Evolutionary conservation across 352 stramenopile genomes (phyloP).

Genomic region (Pythium oligandrum): DNA sequence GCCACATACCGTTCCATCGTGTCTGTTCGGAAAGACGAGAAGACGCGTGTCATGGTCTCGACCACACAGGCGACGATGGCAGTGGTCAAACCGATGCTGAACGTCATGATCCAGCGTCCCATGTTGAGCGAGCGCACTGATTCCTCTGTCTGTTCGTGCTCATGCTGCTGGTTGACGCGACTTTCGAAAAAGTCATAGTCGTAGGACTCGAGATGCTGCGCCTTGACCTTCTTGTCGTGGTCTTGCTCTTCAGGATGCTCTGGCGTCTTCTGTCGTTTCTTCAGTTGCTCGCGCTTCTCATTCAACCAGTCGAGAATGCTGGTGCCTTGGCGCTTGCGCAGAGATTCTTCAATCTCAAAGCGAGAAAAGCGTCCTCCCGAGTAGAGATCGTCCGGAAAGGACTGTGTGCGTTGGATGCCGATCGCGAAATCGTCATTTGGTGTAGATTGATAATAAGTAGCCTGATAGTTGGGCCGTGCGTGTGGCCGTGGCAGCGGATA

Average conservation of each 20-base stretch:
- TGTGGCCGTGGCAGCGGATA: slow-evolving; percentile 1
- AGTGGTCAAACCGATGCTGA: slow-evolving; percentile 91
- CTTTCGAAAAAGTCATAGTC: slow-evolving; percentile 88
- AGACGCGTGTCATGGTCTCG: slow-evolving; percentile 84
- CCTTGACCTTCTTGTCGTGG: slow-evolving; percentile 72
- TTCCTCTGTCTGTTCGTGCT: slow-evolving; percentile 78
- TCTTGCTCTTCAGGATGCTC: slow-evolving; percentile 37
- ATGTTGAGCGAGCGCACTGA: slow-evolving; percentile 77
- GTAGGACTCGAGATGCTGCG: slow-evolving; percentile 82
- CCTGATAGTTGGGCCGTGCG: slow-evolving; percentile 24
- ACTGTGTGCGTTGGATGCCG: slow-evolving; percentile 67
- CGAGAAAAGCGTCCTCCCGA: slow-evolving; percentile 62
- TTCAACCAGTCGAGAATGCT: slow-evolving; percentile 70
- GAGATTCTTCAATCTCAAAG: slow-evolving; percentile 74
- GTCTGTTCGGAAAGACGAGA: slow-evolving; percentile 87
- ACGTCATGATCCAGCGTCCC: slow-evolving; percentile 94
- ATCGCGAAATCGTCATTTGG: slow-evolving; percentile 8
- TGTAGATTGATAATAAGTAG: not conserved
- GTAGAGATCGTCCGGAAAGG: slow-evolving; percentile 74
- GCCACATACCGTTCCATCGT: slow-evolving; percentile 86
- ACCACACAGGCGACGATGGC: slow-evolving; percentile 92
- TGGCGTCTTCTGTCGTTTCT: slow-evolving; percentile 13
- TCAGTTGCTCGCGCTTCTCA: slow-evolving; percentile 26
- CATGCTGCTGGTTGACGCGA: slow-evolving; percentile 82
- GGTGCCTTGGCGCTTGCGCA: slow-evolving; percentile 56